These are phyloP conservation scores for Boechera retrofracta DNA, from an alignment of 345 rosid genomes.

Conservation along the genomic window DNA sequence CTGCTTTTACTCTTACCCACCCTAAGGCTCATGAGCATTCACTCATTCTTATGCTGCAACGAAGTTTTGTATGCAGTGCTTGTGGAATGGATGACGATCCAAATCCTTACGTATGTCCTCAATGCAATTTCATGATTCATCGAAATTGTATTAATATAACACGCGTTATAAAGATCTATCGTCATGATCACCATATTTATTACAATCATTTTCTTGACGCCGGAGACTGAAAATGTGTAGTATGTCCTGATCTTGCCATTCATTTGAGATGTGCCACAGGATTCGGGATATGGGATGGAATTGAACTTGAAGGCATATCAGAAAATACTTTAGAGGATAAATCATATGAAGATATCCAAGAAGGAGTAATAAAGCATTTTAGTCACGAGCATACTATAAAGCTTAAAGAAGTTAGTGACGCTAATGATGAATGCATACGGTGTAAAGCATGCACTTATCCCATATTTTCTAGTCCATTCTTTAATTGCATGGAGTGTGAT, in stretches of 20 bases:
- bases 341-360: neutral
- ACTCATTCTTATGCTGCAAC: neutral
- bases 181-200: neutral
- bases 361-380: neutral
- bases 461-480: neutral
- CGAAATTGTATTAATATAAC: neutral
- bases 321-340: neutral
- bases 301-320: neutral
- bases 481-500: neutral
- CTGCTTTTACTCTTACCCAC: neutral
- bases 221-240: neutral
- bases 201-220: neutral
- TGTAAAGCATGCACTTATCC: neutral
- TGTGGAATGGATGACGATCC: constrained; percentile 8
- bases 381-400: neutral
- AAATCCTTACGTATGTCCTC: constrained; percentile 20
- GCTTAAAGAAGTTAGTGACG: neutral
- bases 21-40: neutral
- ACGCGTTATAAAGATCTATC: neutral
- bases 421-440: neutral
- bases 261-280: constrained; percentile 1
- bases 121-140: constrained; percentile 15
- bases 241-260: neutral
- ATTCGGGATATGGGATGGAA: neutral
- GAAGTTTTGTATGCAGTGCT: neutral